A percentile compares a stretch with the other conserved stretches of the same genome.
phyloP scores from a whole-genome alignment of 306 rosid genomes.

The Vigna trinervia region DNA sequence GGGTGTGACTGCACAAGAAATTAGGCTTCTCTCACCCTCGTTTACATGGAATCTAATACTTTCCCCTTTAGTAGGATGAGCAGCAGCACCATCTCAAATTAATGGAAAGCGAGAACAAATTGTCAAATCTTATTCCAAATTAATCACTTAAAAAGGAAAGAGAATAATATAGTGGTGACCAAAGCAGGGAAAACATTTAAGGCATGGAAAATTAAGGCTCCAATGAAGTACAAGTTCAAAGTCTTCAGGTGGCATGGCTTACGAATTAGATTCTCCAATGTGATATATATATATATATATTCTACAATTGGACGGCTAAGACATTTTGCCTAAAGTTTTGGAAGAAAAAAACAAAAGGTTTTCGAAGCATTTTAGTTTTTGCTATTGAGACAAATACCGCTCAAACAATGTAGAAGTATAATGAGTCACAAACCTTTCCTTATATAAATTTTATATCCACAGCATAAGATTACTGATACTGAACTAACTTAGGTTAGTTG shows the following conservation, averaged over 20 bases:
- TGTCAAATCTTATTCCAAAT: conserved; percentile 51
- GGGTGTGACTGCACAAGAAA: conserved; percentile 47
- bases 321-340: not conserved
- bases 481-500: too few species aligned
- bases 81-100: conserved; percentile 26
- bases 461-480: too few species aligned
- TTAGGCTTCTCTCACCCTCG: conserved; percentile 38
- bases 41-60: conserved; percentile 63
- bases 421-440: too few species aligned
- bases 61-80: conserved; percentile 34
- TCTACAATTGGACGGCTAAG: conserved; percentile 11
- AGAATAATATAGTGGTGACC: conserved; percentile 43
- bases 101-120: conserved; percentile 53
- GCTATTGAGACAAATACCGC: too few species aligned
- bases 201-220: conserved; percentile 29
- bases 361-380: too few species aligned
- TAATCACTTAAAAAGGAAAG: conserved; percentile 36
- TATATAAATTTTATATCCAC: too few species aligned
- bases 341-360: too few species aligned
- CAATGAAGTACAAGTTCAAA: conserved; percentile 28
- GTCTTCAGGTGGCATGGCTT: conserved; percentile 31
- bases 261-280: conserved; percentile 43
- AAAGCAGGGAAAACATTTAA: conserved; percentile 13
- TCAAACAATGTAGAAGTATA: too few species aligned
- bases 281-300: not conserved